These are phyloP conservation scores for Colletotrichum sp. DNA, from an alignment of 2,329 filamentous ascomycete genomes.

Conservation along the genomic window DNA sequence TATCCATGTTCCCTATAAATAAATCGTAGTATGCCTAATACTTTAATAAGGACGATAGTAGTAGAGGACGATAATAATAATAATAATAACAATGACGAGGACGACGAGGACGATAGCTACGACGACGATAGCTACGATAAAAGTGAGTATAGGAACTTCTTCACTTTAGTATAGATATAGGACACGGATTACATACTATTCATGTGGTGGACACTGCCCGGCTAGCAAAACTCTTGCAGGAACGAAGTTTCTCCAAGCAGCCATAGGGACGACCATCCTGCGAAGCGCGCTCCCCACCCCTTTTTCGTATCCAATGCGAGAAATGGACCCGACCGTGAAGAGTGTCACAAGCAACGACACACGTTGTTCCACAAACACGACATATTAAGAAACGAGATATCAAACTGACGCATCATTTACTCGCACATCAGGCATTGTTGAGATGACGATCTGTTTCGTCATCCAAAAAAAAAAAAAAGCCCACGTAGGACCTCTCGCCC, in stretches of 20 bases:
- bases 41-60: too few species aligned
- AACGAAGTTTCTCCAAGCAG: neutral
- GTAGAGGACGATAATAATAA: too few species aligned
- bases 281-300: neutral
- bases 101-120: too few species aligned
- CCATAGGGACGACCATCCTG: neutral
- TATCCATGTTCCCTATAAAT: too few species aligned
- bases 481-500: neutral
- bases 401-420: neutral
- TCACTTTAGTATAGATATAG: too few species aligned
- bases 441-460: neutral
- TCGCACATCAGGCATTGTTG: neutral
- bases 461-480: neutral
- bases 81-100: too few species aligned
- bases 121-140: too few species aligned
- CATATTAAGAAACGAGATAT: neutral
- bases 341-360: neutral
- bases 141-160: too few species aligned
- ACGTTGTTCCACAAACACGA: neutral
- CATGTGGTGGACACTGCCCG: too few species aligned
- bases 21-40: too few species aligned
- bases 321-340: neutral
- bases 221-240: too few species aligned
- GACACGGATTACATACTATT: too few species aligned
- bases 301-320: neutral